Conservation (phyloP, 2,329 filamentous ascomycete genomes). For the Rugonectria rugulosa region DNA sequence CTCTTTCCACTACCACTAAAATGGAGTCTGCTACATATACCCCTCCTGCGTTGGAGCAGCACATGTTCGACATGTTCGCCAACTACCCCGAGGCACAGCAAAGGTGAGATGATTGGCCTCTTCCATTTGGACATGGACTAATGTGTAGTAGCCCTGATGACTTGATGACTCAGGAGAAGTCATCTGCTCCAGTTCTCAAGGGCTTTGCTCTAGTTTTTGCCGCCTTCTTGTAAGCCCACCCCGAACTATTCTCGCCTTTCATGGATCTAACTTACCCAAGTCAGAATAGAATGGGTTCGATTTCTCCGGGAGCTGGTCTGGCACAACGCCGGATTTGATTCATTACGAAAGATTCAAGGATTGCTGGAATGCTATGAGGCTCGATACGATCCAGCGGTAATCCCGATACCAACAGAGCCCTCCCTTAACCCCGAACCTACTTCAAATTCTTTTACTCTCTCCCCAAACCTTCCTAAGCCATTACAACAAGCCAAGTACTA, state of each 20-base stretch:
- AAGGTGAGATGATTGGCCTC: neutral
- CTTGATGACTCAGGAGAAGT: neutral
- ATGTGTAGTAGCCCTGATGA: neutral
- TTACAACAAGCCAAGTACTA: constrained; percentile 44
- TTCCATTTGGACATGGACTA: neutral
- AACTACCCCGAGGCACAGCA: constrained; percentile 8
- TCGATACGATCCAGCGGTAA: constrained; percentile 55
- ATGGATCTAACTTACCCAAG: neutral
- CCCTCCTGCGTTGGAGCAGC: neutral
- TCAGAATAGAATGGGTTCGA: constrained; percentile 35
- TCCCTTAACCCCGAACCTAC: constrained; percentile 43
- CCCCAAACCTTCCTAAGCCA: constrained; percentile 37
- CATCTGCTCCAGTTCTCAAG: neutral
- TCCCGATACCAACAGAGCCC: constrained; percentile 50
- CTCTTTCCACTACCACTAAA: neutral
- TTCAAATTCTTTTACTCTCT: constrained; percentile 9
- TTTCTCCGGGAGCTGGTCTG: constrained; percentile 48
- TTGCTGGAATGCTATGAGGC: constrained; percentile 60
- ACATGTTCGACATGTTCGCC: neutral
- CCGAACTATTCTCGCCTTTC: neutral
- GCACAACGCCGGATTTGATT: constrained; percentile 69
- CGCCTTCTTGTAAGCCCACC: constrained; percentile 1
- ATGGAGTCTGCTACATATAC: neutral
- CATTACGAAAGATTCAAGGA: constrained; percentile 60
- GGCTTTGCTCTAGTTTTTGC: neutral